Conservation (phyloP, 1,284 basidiomycete species). For the Fomitiporia mediterranea region DNA sequence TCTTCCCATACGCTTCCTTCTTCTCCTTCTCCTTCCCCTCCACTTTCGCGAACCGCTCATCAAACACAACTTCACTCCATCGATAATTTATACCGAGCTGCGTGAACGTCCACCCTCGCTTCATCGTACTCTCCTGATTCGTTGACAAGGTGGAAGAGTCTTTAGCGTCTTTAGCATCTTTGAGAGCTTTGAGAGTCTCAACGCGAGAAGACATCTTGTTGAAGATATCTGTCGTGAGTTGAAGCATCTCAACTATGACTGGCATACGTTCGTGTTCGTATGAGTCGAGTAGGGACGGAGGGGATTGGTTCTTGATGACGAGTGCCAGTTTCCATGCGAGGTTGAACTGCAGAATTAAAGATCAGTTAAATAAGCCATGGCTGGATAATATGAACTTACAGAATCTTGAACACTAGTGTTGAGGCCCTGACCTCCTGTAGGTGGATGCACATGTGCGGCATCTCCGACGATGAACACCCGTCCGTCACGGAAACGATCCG, state of each 20-base stretch:
- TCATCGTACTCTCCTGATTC: not conserved
- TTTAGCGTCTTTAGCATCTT: not conserved
- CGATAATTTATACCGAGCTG: slow-evolving; percentile 24
- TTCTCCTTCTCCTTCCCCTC: not conserved
- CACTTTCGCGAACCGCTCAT: slow-evolving; percentile 13
- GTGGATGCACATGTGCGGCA: slow-evolving; percentile 40
- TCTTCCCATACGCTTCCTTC: slow-evolving; percentile 6
- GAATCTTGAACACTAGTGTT: slow-evolving; percentile 39
- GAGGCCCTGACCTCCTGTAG: slow-evolving; percentile 42
- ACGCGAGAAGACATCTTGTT: slow-evolving; percentile 7
- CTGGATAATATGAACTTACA: slow-evolving; percentile 24
- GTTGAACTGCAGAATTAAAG: slow-evolving; percentile 30
- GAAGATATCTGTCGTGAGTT: slow-evolving; percentile 11
- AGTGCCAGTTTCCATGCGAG: slow-evolving; percentile 40
- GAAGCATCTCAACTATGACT: slow-evolving; percentile 36
- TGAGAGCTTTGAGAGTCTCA: not conserved
- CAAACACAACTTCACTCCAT: slow-evolving; percentile 23
- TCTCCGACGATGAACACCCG: slow-evolving; percentile 39
- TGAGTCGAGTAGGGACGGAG: slow-evolving; percentile 30
- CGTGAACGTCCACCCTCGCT: slow-evolving; percentile 9
- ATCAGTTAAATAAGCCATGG: not conserved
- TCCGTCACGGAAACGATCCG: slow-evolving; percentile 32
- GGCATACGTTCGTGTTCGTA: slow-evolving; percentile 37
- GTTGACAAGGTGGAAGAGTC: not conserved
- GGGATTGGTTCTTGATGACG: slow-evolving; percentile 32